A percentile compares a stretch with the other conserved stretches of the same genome.
Conservation (phyloP, 495 filamentous ascomycete genomes). For the Gamarada debralockiae region DNA sequence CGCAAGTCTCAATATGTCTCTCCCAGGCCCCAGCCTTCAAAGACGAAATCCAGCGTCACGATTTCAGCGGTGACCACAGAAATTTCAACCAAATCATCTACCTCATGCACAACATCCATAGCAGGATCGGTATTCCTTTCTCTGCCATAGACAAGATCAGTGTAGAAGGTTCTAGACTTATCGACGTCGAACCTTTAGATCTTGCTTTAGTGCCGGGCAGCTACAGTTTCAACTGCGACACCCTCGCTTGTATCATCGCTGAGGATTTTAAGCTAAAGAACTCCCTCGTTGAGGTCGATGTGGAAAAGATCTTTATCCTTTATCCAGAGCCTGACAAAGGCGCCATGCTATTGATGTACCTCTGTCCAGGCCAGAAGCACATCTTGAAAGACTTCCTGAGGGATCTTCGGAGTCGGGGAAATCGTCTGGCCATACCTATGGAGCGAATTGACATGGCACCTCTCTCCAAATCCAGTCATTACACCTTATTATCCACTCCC, state of each 20-base stretch:
- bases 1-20: no score
- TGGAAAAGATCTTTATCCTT: background rate
- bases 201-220: background rate
- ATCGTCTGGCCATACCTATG: no score
- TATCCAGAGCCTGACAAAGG: no score
- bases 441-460: no score
- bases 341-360: no score
- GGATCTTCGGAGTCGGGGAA: no score
- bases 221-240: background rate
- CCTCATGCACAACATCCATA: conserved; percentile 2
- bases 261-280: background rate
- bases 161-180: background rate
- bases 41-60: background rate
- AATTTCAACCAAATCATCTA: conserved; percentile 1
- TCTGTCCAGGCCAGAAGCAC: no score
- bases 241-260: background rate
- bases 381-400: no score
- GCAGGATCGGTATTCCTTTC: background rate
- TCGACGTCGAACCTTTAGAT: conserved; percentile 2
- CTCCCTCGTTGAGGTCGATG: background rate
- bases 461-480: no score
- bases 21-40: no score
- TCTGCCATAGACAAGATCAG: background rate
- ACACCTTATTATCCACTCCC: no score
- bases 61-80: background rate